A percentile compares a stretch with the other conserved stretches of the same genome.
These are phyloP conservation scores for Rosa lucieae DNA, from an alignment of 306 rosid genomes.

Conservation along the genomic window DNA sequence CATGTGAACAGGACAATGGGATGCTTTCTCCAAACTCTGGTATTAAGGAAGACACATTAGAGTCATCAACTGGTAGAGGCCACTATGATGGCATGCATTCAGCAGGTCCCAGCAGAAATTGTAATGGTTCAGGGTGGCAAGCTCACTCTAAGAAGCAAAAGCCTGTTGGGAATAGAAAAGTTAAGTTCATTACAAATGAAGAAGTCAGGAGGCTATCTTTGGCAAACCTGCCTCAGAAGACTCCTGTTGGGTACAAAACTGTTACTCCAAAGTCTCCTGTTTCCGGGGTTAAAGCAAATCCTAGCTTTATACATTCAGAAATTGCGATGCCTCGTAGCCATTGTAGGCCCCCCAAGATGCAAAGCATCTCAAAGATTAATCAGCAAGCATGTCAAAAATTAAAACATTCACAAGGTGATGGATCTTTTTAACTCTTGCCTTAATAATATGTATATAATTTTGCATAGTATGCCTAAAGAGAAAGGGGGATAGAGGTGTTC, in stretches of 20 bases:
- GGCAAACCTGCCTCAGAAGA: no score
- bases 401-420: slow-evolving; percentile 39
- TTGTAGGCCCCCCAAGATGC: no score
- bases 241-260: no score
- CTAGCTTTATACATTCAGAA: no score
- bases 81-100: neutral
- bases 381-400: slow-evolving; percentile 29
- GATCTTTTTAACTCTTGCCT: slow-evolving; percentile 1
- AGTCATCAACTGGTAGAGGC: neutral
- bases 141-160: slow-evolving; percentile 32
- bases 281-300: no score
- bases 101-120: slow-evolving; percentile 16
- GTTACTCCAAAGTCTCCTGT: no score
- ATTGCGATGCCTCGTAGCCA: no score
- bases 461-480: neutral
- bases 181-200: slow-evolving; percentile 48
- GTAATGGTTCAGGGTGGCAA: neutral
- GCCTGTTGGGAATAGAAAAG: slow-evolving; percentile 13
- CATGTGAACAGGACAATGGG: slow-evolving; percentile 31
- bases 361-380: neutral
- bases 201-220: slow-evolving; percentile 36
- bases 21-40: slow-evolving; percentile 1
- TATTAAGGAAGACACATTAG: slow-evolving; percentile 2
- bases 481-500: neutral
- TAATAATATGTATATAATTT: no score